Conservation (phyloP, 2,329 filamentous ascomycete species). For the Didymella pinodella region DNA sequence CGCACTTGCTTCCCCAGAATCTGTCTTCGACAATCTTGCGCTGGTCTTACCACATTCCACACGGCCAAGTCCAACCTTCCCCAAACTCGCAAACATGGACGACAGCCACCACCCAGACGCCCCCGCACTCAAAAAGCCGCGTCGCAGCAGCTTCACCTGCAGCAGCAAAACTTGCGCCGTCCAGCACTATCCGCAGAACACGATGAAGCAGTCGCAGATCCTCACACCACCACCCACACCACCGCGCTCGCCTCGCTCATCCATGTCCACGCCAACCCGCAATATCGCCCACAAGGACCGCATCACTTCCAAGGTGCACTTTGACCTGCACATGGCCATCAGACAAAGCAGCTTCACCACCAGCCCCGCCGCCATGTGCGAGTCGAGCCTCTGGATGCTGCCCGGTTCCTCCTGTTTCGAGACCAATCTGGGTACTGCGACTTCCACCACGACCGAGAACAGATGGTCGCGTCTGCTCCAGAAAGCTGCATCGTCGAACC, state of each 20-base stretch:
- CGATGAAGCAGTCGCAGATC: conserved; percentile 14
- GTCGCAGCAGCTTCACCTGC: conserved; percentile 1
- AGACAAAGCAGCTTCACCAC: conserved; percentile 38
- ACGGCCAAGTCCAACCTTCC: conserved; percentile 2
- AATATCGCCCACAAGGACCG: not conserved
- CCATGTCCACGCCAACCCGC: not conserved
- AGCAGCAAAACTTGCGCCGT: not conserved
- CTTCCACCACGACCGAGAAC: conserved; percentile 23
- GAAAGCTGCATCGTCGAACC: conserved; percentile 41
- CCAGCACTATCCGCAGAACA: not conserved
- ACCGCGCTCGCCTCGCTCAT: conserved; percentile 4
- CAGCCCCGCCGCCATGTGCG: conserved; percentile 24
- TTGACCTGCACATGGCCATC: conserved; percentile 26
- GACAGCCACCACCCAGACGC: conserved; percentile 3
- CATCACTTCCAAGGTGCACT: conserved; percentile 5
- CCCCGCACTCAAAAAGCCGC: conserved; percentile 3
- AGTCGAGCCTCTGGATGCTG: conserved; percentile 44
- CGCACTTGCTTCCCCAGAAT: conserved; percentile 28
- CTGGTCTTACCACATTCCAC: conserved; percentile 11
- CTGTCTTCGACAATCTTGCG: conserved; percentile 17
- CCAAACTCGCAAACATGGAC: conserved; percentile 11
- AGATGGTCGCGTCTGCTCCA: conserved; percentile 26
- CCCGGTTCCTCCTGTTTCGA: conserved; percentile 46
- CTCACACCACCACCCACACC: conserved; percentile 10
- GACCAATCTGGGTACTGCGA: conserved; percentile 10